Conservation (phyloP, 306 rosid species). For the Cyclanthera cordifolia region DNA sequence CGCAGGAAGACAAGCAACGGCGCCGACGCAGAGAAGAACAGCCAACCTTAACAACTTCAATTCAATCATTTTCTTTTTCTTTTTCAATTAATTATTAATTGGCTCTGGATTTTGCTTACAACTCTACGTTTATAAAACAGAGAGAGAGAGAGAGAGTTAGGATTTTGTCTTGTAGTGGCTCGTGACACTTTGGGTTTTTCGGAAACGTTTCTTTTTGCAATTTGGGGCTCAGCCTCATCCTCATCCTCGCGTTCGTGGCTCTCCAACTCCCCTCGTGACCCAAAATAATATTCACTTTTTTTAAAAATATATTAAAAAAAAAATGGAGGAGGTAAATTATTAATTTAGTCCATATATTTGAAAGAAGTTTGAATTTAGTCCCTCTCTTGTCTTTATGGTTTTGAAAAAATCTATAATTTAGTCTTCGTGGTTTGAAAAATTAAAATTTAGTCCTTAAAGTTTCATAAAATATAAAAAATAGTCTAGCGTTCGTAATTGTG, state of each 20-base stretch:
- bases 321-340: too few species aligned
- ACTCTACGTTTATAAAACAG: background rate
- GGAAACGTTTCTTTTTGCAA: conserved; percentile 11
- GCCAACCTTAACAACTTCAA: conserved; percentile 24
- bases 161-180: conserved; percentile 23
- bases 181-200: conserved; percentile 27
- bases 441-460: too few species aligned
- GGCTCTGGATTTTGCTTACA: conserved; percentile 5
- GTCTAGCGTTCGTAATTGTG: too few species aligned
- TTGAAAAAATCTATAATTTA: too few species aligned
- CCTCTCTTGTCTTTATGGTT: too few species aligned
- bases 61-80: conserved; percentile 7
- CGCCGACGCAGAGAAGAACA: conserved; percentile 17
- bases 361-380: too few species aligned
- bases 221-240: background rate
- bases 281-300: background rate
- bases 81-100: too few species aligned
- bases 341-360: too few species aligned
- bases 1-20: too few species aligned
- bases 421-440: too few species aligned
- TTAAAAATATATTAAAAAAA: too few species aligned
- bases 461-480: too few species aligned
- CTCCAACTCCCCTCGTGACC: background rate
- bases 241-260: background rate
- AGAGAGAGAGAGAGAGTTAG: conserved; percentile 10